A percentile compares a stretch with the other conserved stretches of the same genome.
Conservation (phyloP, 108 stramenopile species). For the Cyclostephanos invisitatus region DNA sequence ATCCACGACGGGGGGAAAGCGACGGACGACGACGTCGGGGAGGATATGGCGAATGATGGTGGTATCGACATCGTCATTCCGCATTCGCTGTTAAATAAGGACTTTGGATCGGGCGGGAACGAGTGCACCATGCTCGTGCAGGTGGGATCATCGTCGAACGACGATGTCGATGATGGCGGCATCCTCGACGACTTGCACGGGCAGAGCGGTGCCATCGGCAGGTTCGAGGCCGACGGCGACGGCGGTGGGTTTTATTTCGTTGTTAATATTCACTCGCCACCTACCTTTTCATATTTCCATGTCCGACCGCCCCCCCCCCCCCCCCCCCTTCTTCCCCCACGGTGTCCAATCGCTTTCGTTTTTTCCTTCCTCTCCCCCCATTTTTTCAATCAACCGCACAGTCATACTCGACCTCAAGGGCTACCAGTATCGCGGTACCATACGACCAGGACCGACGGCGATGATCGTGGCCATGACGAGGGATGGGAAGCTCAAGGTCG, state of each 20-base stretch:
- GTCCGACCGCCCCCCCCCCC: not conserved
- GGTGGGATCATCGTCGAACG: conserved; percentile 60
- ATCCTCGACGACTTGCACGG: conserved; percentile 75
- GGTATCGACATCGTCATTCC: conserved; percentile 48
- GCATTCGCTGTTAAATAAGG: conserved; percentile 29
- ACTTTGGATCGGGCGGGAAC: conserved; percentile 22
- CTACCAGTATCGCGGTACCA: conserved; percentile 70
- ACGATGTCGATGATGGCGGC: conserved; percentile 29
- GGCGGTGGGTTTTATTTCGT: conserved; percentile 56
- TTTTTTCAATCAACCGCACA: not conserved
- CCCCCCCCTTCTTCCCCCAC: not conserved
- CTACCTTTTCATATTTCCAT: too few species aligned
- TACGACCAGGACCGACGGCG: conserved; percentile 77
- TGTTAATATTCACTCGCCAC: too few species aligned
- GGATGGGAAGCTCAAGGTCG: conserved; percentile 59
- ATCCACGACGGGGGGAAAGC: too few species aligned
- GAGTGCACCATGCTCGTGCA: conserved; percentile 75
- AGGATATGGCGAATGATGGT: too few species aligned
- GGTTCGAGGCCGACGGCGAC: conserved; percentile 65
- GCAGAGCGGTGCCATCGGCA: conserved; percentile 75
- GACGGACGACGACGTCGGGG: too few species aligned
- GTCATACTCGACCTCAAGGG: conserved; percentile 81
- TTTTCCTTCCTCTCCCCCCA: too few species aligned
- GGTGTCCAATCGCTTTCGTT: too few species aligned
- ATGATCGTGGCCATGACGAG: conserved; percentile 56